A percentile compares a stretch with the other conserved stretches of the same genome.
phyloP scores from a whole-genome alignment of 202 grass and related monocot genomes.

The Setaria italica region DNA sequence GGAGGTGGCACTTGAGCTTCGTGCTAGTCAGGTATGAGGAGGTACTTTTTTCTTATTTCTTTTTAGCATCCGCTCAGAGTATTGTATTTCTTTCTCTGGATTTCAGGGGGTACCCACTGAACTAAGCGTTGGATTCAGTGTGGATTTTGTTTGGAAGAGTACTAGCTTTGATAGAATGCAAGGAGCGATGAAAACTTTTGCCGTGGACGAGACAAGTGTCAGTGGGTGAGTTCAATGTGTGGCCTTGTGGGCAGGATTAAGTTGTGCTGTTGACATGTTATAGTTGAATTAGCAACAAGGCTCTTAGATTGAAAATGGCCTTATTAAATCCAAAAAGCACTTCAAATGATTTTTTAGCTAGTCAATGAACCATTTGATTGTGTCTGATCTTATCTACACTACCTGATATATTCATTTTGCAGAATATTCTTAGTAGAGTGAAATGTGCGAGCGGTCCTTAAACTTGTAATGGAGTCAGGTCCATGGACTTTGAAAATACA shows the following conservation, averaged over 20 bases:
- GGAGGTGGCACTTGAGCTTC: slow-evolving; percentile 98
- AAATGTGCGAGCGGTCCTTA: not conserved
- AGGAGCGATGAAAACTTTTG: slow-evolving; percentile 98
- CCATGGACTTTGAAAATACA: not conserved
- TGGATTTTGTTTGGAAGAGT: slow-evolving; percentile 99
- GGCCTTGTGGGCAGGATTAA: slow-evolving; percentile 6
- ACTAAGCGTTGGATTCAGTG: slow-evolving; percentile 91
- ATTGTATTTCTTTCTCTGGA: slow-evolving; percentile 28
- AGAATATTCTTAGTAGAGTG: slow-evolving; percentile 20
- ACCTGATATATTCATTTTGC: not conserved
- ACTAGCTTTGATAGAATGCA: slow-evolving; percentile 99
- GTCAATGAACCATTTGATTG: not conserved
- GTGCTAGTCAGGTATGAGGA: slow-evolving; percentile 79
- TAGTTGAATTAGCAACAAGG: not conserved
- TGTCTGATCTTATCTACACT: not conserved
- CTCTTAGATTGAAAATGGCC: not conserved
- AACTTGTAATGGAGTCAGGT: not conserved
- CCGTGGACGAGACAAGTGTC: slow-evolving; percentile 98
- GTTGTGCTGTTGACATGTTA: not conserved
- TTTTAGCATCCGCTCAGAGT: slow-evolving; percentile 18
- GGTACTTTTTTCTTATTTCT: slow-evolving; percentile 5
- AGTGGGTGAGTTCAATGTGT: slow-evolving; percentile 80
- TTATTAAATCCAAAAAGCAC: slow-evolving; percentile 1
- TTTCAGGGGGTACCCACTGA: slow-evolving; percentile 93
- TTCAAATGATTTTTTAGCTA: not conserved